Conservation (phyloP, 495 filamentous ascomycete species). For the Tuber brumale region DNA sequence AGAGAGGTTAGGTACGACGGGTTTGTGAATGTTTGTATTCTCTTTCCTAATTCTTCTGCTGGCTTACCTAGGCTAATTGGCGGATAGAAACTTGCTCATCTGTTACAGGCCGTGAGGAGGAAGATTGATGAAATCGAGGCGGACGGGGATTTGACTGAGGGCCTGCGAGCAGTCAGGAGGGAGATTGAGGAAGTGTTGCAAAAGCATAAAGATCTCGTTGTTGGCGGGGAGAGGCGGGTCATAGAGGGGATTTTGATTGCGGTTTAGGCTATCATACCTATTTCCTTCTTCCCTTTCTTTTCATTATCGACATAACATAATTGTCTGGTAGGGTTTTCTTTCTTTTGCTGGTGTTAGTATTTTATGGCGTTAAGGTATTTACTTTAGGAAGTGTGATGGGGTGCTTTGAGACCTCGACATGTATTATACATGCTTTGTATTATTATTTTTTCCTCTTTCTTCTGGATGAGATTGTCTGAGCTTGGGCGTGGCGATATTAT, state of each 20-base stretch:
- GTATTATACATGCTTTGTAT: not conserved
- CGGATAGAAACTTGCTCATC: not conserved
- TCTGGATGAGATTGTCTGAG: not conserved
- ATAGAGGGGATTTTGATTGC: not conserved
- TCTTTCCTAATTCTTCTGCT: not conserved
- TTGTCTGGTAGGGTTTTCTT: not conserved
- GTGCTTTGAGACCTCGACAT: not conserved
- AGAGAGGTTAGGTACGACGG: not conserved
- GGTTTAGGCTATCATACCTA: not conserved
- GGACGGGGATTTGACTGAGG: not conserved
- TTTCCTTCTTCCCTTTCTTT: not conserved
- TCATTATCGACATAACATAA: not conserved
- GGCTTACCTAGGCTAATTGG: not conserved
- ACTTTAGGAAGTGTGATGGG: not conserved
- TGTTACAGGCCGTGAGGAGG: not conserved
- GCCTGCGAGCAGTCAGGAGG: not conserved
- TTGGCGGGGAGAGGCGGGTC: not conserved
- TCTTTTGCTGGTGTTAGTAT: not conserved
- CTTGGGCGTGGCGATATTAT: not conserved
- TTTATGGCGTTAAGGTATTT: not conserved
- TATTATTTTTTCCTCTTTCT: not conserved
- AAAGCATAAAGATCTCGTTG: not conserved
- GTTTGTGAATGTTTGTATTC: not conserved
- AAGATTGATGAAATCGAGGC: not conserved
- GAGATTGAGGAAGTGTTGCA: not conserved